Base-by-base conservation (phyloP, 345 rosid species). In the Lepidium sativum region DNA sequence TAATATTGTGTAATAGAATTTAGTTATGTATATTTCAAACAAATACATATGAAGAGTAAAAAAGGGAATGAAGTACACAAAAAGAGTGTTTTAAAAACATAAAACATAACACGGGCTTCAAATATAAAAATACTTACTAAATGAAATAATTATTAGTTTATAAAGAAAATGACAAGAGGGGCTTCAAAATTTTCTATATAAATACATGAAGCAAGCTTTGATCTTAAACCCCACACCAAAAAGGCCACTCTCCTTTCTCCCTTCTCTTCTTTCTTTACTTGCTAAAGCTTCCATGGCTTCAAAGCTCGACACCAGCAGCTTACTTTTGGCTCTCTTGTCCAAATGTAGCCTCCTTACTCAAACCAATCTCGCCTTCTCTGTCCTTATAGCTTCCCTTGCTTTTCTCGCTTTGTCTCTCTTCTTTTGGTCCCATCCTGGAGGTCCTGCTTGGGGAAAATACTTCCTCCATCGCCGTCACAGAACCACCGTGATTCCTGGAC, bases 371-470 rank as follows among this genome's bases (percentile, higher is more conserved):
- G 79, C 83, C 51, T 63, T 81, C 9, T 75, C 82, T 10, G 34
- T 87, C 58, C 45, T 84, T 54, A 12, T 84, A 69, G 58, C 80
- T 4, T 59, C 31, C 32, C 37, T 79, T 1, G 71, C 70, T 15
- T 84, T 72, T 74, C 58, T 83, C 25, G 56, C 51, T 61, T 44
- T 80, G 29, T 48, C 75, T 34, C 65, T 87, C 16, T n/a, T 84
- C 64, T 69, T 65, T 69, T 84, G 95, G 91, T 80, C 80, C 66
- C 80, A 72, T 45, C 82, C 88, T 6, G 95, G 95, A 6, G 95
- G 95, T 39, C 86, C 86, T 2, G 95, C 95, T 3, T 87, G 95
- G 95, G 95, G 95, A 1, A 87, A 80, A 50, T 75, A 83, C 65
- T 34, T 42, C 31, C 54, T 62, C 47, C 69, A 61, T 20, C 51